Conservation (phyloP, 352 stramenopile species). For the Globisporangium perplexum region DNA sequence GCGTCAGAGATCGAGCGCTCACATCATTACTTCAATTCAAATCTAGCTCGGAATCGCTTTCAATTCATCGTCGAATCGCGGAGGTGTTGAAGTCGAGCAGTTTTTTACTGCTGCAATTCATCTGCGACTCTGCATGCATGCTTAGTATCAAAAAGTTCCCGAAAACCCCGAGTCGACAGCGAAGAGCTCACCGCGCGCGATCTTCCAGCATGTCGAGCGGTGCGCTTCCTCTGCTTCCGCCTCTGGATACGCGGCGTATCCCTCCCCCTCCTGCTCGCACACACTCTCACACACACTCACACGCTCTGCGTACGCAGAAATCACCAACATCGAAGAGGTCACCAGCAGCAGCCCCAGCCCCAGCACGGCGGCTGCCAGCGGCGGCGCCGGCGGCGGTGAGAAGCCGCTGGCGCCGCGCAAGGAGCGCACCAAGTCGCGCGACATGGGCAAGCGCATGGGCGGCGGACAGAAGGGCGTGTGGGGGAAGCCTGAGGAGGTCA, state of each 20-base stretch:
- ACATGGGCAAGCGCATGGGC: constrained; percentile 84
- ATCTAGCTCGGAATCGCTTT: no score
- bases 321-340: constrained; percentile 9
- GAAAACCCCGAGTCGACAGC: not conserved
- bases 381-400: constrained; percentile 26
- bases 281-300: no score
- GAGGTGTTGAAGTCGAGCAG: not conserved
- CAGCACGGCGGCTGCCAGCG: constrained; percentile 10
- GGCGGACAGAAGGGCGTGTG: constrained; percentile 83
- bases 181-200: not conserved
- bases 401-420: constrained; percentile 57
- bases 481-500: constrained; percentile 70
- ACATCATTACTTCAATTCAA: no score
- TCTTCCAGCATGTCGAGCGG: constrained; percentile 1
- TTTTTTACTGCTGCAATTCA: not conserved
- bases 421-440: constrained; percentile 82
- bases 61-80: no score
- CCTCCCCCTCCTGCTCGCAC: no score
- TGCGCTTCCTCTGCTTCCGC: not conserved
- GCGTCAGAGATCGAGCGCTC: no score
- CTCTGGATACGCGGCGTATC: not conserved
- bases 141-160: not conserved
- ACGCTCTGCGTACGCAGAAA: not conserved
- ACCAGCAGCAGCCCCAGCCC: not conserved
- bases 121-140: no score